These are phyloP conservation scores for Colletotrichum neosansevieriae DNA, from an alignment of 2,329 filamentous ascomycete genomes.

Conservation along the genomic window DNA sequence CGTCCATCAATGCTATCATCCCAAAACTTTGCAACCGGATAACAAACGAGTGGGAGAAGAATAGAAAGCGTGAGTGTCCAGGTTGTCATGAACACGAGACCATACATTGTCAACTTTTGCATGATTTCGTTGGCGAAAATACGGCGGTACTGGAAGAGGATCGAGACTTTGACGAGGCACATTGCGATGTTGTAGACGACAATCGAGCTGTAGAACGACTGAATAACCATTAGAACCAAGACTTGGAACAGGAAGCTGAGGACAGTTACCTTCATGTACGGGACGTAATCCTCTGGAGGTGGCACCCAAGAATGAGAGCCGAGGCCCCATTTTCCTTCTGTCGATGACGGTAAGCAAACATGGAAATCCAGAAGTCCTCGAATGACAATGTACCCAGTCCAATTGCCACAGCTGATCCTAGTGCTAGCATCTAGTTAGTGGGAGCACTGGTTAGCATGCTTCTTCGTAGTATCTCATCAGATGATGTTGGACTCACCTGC, in stretches of 20 bases:
- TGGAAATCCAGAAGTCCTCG: background rate
- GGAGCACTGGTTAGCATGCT: background rate
- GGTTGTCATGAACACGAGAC: conserved; percentile 45
- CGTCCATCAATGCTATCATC: conserved; percentile 38
- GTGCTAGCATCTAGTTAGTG: conserved; percentile 35
- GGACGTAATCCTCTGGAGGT: conserved; percentile 37
- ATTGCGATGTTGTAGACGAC: conserved; percentile 51
- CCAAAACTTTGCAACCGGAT: conserved; percentile 46
- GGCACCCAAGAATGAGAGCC: conserved; percentile 43
- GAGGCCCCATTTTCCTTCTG: conserved; percentile 44
- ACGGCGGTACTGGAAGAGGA: conserved; percentile 54
- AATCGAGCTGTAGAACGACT: conserved; percentile 50
- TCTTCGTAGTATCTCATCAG: background rate
- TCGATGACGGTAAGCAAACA: background rate
- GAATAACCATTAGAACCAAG: background rate
- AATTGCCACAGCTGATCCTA: conserved; percentile 43
- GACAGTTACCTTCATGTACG: conserved; percentile 42
- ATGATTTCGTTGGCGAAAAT: conserved; percentile 49
- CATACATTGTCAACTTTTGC: conserved; percentile 42
- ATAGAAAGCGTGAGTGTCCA: conserved; percentile 48
- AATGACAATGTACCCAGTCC: conserved; percentile 42
- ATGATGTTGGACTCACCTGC: conserved; percentile 26
- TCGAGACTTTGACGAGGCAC: conserved; percentile 51
- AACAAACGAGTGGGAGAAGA: conserved; percentile 47
- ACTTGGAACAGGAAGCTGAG: background rate